Percentiles rank a stretch among this genome's conserved stretches.
Conservation (phyloP, 192 early-diverging fungal species). For the Diversispora epigaea region DNA sequence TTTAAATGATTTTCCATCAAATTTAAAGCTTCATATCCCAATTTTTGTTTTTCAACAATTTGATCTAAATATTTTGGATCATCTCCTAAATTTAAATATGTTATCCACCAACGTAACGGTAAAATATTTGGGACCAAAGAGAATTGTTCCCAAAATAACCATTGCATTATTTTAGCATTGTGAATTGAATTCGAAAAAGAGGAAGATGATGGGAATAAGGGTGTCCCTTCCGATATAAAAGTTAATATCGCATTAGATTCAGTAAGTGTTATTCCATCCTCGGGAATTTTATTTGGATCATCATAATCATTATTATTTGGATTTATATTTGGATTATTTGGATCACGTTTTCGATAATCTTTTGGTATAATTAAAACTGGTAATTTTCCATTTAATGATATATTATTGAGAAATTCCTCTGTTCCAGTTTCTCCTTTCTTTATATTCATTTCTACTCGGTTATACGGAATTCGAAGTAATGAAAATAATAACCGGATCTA, state of each 20-base stretch:
- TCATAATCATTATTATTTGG: too few relatives aligned
- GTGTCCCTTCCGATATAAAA: background rate
- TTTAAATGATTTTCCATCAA: constrained; percentile 26
- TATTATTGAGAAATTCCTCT: background rate
- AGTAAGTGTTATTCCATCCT: background rate
- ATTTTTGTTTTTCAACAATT: constrained; percentile 14
- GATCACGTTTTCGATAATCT: background rate
- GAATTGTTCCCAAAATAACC: constrained; percentile 31
- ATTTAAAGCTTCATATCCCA: constrained; percentile 26
- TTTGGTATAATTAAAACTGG: constrained; percentile 8
- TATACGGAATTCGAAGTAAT: constrained; percentile 17
- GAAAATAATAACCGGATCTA: constrained; percentile 27
- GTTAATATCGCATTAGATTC: constrained; percentile 28
- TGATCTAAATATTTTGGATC: constrained; percentile 25
- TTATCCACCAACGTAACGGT: constrained; percentile 20
- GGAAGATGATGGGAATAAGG: constrained; percentile 14
- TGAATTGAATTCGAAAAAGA: constrained; percentile 2
- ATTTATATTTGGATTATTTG: background rate
- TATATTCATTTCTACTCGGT: constrained; percentile 11
- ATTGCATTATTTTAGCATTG: constrained; percentile 17
- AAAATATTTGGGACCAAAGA: constrained; percentile 17
- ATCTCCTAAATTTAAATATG: constrained; percentile 7
- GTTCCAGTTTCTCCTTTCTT: constrained; percentile 11
- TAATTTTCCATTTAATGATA: constrained; percentile 13
- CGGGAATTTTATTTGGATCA: background rate